phyloP scores from a whole-genome alignment of 2,329 filamentous ascomycete species.

The Fusarium sublunatum region DNA sequence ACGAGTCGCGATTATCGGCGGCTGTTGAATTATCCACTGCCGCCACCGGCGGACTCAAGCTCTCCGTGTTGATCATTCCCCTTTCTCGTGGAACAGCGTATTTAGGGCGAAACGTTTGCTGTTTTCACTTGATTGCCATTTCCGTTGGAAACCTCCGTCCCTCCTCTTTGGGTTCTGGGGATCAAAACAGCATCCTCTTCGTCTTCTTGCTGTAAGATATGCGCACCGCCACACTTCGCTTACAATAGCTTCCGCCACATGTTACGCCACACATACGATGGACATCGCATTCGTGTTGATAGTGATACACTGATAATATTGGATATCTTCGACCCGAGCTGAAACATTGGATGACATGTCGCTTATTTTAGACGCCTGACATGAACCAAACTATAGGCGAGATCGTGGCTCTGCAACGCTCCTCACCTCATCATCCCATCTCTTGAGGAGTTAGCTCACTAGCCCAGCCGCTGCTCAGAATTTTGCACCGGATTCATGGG shows the following conservation, averaged over 20 bases:
- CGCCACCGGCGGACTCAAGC: slow-evolving; percentile 26
- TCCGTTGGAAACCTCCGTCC: slow-evolving; percentile 3
- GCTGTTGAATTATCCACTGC: slow-evolving; percentile 20
- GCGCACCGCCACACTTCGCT: slow-evolving; percentile 33
- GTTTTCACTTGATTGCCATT: slow-evolving; percentile 19
- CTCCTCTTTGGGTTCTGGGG: slow-evolving; percentile 6
- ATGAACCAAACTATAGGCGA: slow-evolving; percentile 13
- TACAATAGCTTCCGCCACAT: slow-evolving; percentile 12
- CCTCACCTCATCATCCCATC: neutral
- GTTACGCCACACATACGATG: slow-evolving; percentile 14
- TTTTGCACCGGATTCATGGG: neutral
- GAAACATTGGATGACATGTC: slow-evolving; percentile 16
- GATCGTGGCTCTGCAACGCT: slow-evolving; percentile 4
- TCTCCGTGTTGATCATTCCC: slow-evolving; percentile 29
- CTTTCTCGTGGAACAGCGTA: slow-evolving; percentile 26
- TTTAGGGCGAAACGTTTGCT: slow-evolving; percentile 7
- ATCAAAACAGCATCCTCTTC: slow-evolving; percentile 15
- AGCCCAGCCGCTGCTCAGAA: neutral
- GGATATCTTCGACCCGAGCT: neutral
- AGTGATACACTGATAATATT: slow-evolving; percentile 14
- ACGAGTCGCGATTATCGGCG: slow-evolving; percentile 28
- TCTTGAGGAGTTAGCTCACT: neutral
- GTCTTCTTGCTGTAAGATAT: slow-evolving; percentile 3
- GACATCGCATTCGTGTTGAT: slow-evolving; percentile 22
- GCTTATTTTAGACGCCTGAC: slow-evolving; percentile 10